These are phyloP conservation scores for Clavariopsis aquatica DNA, from an alignment of 495 filamentous ascomycete species.

Conservation along the genomic window DNA sequence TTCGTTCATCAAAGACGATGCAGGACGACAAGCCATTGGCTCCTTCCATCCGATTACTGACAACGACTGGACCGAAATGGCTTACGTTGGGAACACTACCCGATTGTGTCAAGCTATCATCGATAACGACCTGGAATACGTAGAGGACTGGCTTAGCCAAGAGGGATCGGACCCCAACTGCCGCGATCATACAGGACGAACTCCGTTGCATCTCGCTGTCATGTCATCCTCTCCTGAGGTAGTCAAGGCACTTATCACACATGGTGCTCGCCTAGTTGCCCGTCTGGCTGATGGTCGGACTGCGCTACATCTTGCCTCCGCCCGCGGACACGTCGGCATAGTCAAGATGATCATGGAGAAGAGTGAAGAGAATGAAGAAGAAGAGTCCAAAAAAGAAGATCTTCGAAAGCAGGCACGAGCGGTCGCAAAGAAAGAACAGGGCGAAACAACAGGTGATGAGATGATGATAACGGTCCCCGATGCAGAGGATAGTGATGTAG, in stretches of 20 bases:
- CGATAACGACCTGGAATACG: constrained; percentile 63
- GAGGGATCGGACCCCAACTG: constrained; percentile 62
- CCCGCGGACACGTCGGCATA: constrained; percentile 66
- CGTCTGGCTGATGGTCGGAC: constrained; percentile 76
- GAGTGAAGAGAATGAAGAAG: constrained; percentile 69
- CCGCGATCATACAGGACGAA: constrained; percentile 70
- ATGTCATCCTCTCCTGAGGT: constrained; percentile 66
- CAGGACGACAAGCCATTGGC: constrained; percentile 70
- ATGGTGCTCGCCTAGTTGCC: constrained; percentile 68
- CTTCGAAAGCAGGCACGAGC: constrained; percentile 46
- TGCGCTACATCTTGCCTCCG: constrained; percentile 74
- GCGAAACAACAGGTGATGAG: constrained; percentile 34
- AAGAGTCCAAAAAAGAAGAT: constrained; percentile 60
- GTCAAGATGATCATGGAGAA: constrained; percentile 67
- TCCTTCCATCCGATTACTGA: constrained; percentile 79
- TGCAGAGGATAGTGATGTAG: constrained; percentile 50
- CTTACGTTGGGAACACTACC: constrained; percentile 72
- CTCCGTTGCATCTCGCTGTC: constrained; percentile 74
- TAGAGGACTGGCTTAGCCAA: constrained; percentile 66
- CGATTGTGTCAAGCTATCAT: constrained; percentile 75
- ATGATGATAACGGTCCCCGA: constrained; percentile 47
- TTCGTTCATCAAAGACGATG: constrained; percentile 73
- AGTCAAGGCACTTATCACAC: constrained; percentile 69
- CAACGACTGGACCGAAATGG: constrained; percentile 76
- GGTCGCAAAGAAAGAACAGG: constrained; percentile 18